These are phyloP conservation scores for Pseudotsuga menziesii DNA, from an alignment of 75 land plant species.

Conservation along the genomic window DNA sequence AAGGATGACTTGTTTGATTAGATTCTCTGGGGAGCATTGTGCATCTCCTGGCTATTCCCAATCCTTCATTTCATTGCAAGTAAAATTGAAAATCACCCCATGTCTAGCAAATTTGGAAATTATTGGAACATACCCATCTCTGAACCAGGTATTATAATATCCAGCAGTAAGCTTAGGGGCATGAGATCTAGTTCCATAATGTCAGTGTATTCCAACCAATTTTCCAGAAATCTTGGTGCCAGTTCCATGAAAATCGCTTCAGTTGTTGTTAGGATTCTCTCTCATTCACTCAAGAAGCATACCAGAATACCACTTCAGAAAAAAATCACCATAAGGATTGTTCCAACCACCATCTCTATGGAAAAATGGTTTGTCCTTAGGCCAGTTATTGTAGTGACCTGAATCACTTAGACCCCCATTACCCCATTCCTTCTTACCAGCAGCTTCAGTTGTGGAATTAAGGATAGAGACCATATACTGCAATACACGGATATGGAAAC, in stretches of 20 bases:
- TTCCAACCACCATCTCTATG: constrained; percentile 64
- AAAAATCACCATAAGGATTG: constrained; percentile 63
- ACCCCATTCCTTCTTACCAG: constrained; percentile 72
- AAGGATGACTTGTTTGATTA: constrained; percentile 60
- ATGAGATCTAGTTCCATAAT: constrained; percentile 78
- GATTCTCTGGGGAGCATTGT: constrained; percentile 64
- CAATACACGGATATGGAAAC: background rate
- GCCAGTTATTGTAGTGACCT: constrained; percentile 82
- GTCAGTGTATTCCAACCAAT: constrained; percentile 83
- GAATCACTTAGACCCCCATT: constrained; percentile 66
- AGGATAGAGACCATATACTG: constrained; percentile 78
- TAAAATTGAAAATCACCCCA: constrained; percentile 67
- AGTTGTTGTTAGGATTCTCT: constrained; percentile 56
- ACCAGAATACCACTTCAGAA: constrained; percentile 73
- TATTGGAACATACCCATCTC: constrained; percentile 72
- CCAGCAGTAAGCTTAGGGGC: constrained; percentile 84
- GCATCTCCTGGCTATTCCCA: constrained; percentile 75
- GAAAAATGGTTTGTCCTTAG: constrained; percentile 73
- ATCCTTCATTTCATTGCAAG: constrained; percentile 78
- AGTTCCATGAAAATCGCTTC: constrained; percentile 27
- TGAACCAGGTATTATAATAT: constrained; percentile 67
- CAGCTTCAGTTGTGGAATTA: constrained; percentile 61
- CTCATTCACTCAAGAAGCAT: constrained; percentile 72
- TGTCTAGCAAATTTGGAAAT: constrained; percentile 69
- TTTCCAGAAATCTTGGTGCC: constrained; percentile 67